These are phyloP conservation scores for Passalora sequoiae DNA, from an alignment of 2,329 filamentous ascomycete genomes.

Conservation along the genomic window DNA sequence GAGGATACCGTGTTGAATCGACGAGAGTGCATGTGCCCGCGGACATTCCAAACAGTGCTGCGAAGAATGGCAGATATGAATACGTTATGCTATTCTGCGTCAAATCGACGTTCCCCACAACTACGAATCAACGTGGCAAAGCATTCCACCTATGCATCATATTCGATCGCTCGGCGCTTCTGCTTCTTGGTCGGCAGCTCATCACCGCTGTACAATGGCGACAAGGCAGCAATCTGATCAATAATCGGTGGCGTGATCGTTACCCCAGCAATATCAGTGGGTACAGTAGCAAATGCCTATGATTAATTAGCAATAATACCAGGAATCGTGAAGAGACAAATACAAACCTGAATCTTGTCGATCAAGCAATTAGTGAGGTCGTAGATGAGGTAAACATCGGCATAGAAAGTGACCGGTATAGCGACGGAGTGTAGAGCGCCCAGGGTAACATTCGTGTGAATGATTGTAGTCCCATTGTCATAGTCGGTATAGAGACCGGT, in stretches of 20 bases:
- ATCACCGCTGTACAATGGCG: background rate
- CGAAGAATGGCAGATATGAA: too few relatives aligned
- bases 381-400: constrained; percentile 13
- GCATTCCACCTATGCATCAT: too few relatives aligned
- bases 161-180: too few relatives aligned
- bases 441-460: constrained; percentile 11
- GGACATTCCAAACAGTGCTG: too few relatives aligned
- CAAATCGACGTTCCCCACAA: too few relatives aligned
- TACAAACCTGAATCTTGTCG: background rate
- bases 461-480: constrained; percentile 14
- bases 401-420: constrained; percentile 13
- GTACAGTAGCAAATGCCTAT: background rate
- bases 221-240: background rate
- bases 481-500: constrained; percentile 15
- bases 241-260: background rate
- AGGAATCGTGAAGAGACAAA: too few relatives aligned
- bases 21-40: too few relatives aligned
- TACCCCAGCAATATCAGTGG: background rate
- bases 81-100: too few relatives aligned
- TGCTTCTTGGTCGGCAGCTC: background rate
- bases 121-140: too few relatives aligned
- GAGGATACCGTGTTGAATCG: too few relatives aligned
- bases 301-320: too few relatives aligned
- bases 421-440: constrained; percentile 3
- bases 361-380: background rate